Evolutionary conservation across 345 rosid genomes (phyloP).

Genomic region (Sonneratia alba): DNA sequence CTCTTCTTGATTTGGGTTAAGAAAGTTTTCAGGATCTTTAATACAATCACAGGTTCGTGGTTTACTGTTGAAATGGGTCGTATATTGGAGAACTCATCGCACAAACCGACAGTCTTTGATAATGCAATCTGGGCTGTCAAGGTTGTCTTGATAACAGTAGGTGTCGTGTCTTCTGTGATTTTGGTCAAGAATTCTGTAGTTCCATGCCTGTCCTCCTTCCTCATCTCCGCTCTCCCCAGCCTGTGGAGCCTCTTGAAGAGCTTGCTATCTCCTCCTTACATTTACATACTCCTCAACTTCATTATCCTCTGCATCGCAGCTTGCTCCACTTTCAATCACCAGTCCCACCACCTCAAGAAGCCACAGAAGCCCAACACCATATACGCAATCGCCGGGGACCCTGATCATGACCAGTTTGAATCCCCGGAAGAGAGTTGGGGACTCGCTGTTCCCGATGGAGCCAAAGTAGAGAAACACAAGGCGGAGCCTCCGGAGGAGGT

Average conservation of each 20-base stretch:
- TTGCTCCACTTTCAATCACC: slow-evolving; percentile 20
- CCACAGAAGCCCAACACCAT: background rate
- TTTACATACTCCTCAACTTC: slow-evolving; percentile 37
- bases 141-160: slow-evolving; percentile 19
- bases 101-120: slow-evolving; percentile 13
- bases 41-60: background rate
- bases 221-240: slow-evolving; percentile 20
- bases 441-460: background rate
- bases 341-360: background rate
- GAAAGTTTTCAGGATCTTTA: background rate
- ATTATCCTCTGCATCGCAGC: slow-evolving; percentile 39
- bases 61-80: slow-evolving; percentile 16
- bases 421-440: background rate
- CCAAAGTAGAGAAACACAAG: background rate
- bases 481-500: background rate
- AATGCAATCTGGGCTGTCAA: slow-evolving; percentile 21
- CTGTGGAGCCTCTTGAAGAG: slow-evolving; percentile 20
- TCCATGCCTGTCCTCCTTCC: slow-evolving; percentile 18
- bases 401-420: background rate
- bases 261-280: slow-evolving; percentile 37
- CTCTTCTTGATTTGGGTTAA: too few relatives aligned
- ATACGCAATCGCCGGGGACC: too few relatives aligned
- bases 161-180: slow-evolving; percentile 25
- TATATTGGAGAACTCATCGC: slow-evolving; percentile 8
- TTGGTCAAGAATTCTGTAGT: slow-evolving; percentile 27